A percentile compares a stretch with the other conserved stretches of the same genome.
These are phyloP conservation scores for Aspergillus eucalypticola DNA, from an alignment of 2,329 filamentous ascomycete species.

Conservation along the genomic window DNA sequence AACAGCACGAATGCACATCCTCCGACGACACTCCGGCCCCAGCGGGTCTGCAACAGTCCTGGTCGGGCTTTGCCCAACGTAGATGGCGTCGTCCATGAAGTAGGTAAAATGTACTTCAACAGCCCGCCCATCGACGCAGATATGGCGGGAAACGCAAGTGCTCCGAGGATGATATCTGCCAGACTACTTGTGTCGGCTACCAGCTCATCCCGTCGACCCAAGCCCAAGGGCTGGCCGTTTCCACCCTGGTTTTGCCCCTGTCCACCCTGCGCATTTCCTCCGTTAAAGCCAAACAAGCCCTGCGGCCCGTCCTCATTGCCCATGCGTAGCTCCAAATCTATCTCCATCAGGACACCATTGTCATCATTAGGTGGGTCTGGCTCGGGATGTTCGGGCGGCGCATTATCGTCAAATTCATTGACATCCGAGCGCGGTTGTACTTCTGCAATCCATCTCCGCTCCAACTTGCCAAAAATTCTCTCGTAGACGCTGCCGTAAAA, in stretches of 20 bases:
- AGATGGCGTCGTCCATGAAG: constrained; percentile 60
- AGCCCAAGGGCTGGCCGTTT: constrained; percentile 27
- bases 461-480: constrained; percentile 57
- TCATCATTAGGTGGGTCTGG: constrained; percentile 28
- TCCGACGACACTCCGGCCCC: constrained; percentile 85
- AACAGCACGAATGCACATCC: constrained; percentile 86
- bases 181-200: constrained; percentile 57
- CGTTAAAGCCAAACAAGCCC: constrained; percentile 31
- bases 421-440: constrained; percentile 58
- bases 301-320: constrained; percentile 42
- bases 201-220: constrained; percentile 49
- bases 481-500: constrained; percentile 66
- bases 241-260: constrained; percentile 26
- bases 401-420: constrained; percentile 34
- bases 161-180: constrained; percentile 63
- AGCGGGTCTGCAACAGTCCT: constrained; percentile 76
- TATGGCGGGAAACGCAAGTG: constrained; percentile 78
- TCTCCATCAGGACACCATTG: constrained; percentile 50
- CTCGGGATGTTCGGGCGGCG: constrained; percentile 38
- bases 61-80: constrained; percentile 46
- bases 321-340: constrained; percentile 54
- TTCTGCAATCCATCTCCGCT: constrained; percentile 63
- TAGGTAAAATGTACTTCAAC: constrained; percentile 68
- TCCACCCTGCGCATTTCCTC: constrained; percentile 24
- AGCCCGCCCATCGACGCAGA: constrained; percentile 77